Evolutionary conservation across 352 stramenopile genomes (phyloP), one percentile per base, ranked within the genome.

Genomic region (Globisporangium alternatum): DNA sequence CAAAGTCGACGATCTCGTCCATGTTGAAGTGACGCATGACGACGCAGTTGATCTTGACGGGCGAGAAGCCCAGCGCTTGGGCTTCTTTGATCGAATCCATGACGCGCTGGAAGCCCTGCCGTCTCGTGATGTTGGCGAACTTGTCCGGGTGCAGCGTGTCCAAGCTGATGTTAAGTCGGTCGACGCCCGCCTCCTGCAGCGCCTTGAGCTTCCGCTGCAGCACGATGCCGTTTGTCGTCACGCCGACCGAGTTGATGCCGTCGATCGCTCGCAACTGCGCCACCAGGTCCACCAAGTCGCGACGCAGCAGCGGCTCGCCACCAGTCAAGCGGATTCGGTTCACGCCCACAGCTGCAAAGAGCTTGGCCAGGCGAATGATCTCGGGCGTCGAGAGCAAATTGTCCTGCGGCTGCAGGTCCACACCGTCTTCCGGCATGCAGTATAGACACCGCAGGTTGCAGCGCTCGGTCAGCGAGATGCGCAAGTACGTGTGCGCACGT

Each of bases 11-110:
- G 19, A 99, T 55, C 71, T 99, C 96, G 60, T 97, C 80, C 45
- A 97, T 75, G 76, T 99, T 99, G 47, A 98, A 89, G 60, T 95
- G 91, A 15, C 93, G 91, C 84, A 99, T 98, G 9, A 99, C 95
- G 6, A 98, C 95, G 75, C 91, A 98, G 81, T 99, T 99, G 45
- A 99, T 86, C 78, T 99, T 99, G 21, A 98, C 87, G 17, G 80
- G 81, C 22, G 75, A 54, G 33, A 87, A 82, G 2, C 76, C 78
- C 12, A 85, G 66, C 28, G 41, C 37, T 25, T 89, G 74, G 2
- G 87, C 89, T 51, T 88, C 82, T 28, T 85, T 62, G 64, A 98
- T 96, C 1, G 89, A 69, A 9, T 80, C 74, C 70, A 97, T 84
- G 9, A 98, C 96, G 17, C 85, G 82, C 13, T 74, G 54, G 56